phyloP scores from a whole-genome alignment of 2,329 filamentous ascomycete species.

The Laburnicola sp. region DNA sequence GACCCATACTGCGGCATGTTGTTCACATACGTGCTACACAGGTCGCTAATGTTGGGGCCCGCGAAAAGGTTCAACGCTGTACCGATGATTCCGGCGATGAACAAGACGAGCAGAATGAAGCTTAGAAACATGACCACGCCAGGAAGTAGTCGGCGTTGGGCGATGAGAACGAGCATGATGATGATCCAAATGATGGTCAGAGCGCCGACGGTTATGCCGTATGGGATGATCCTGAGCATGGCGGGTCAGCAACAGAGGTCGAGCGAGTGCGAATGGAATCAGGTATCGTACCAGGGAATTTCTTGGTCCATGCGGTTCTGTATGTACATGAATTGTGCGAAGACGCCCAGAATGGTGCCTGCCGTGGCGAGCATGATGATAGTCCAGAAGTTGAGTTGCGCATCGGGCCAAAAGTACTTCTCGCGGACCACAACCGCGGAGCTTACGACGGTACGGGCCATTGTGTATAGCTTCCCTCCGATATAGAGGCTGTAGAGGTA shows the following conservation, averaged over 20 bases:
- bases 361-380: slow-evolving; percentile 63
- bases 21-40: slow-evolving; percentile 61
- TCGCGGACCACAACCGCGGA: slow-evolving; percentile 51
- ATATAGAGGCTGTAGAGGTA: no score
- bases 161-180: slow-evolving; percentile 60
- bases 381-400: slow-evolving; percentile 67
- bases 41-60: slow-evolving; percentile 59
- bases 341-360: slow-evolving; percentile 62
- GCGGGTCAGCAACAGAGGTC: slow-evolving; percentile 8
- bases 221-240: slow-evolving; percentile 63
- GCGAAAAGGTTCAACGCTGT: slow-evolving; percentile 66
- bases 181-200: slow-evolving; percentile 63
- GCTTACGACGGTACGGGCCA: slow-evolving; percentile 46
- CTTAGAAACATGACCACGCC: slow-evolving; percentile 62
- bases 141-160: slow-evolving; percentile 60
- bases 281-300: slow-evolving; percentile 60
- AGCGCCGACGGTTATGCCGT: slow-evolving; percentile 61
- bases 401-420: slow-evolving; percentile 66
- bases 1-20: slow-evolving; percentile 52
- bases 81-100: slow-evolving; percentile 64
- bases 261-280: background rate
- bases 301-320: slow-evolving; percentile 59
- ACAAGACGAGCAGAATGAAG: slow-evolving; percentile 65
- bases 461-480: slow-evolving; percentile 18
- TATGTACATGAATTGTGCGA: slow-evolving; percentile 62